Base-by-base conservation (phyloP, 345 rosid genomes). In the Noccaea bulbosa region DNA sequence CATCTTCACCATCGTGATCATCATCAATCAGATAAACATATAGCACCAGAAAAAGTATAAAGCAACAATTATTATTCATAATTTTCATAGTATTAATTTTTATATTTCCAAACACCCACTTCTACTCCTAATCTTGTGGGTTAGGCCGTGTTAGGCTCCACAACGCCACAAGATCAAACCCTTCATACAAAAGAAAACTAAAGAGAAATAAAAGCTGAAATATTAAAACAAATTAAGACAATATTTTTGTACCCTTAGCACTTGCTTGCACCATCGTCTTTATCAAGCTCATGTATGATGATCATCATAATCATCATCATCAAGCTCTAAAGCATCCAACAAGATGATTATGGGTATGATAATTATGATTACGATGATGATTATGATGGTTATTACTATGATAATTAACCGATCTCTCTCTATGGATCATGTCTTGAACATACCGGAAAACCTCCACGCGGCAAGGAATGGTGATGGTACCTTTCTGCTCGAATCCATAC, bases 311-410 rank as follows among this genome's bases (percentile, higher is more conserved):
- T 57, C 38, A 30, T 55, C 62, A 69, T 46, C 56, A 47, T 81
- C 84, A 81, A 72, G 81, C 87, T 81, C 86, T 89, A 82, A 86
- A 89, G 68, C 95, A 89, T 0, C 87, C 88, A 20, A 76, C 72
- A 65, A 72, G 78, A 69, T 77, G 65, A 53, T 65, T 70, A 27
- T 64, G 71, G 55, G 17, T 68, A 17, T 74, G 22, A 24, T n/a
- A n/a, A n/a, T 35, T 78, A 16, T 79, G 38, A 43, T 56, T 24
- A 24, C 54, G 37, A 53, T 70, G 66, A 46, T 77, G 53, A 54
- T n/a, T n/a, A n/a, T 49, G 22, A 20, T 20, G 22, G 22, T 20
- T 0, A 20, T 27, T 33, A 22, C 7, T 77, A 11, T 83, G 84
- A n/a, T 86, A 79, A 43, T 77, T 63, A 27, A 81, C 61, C 47